These are phyloP conservation scores for Leucogyrophana mollusca DNA, from an alignment of 768 basidiomycete species.

Conservation along the genomic window DNA sequence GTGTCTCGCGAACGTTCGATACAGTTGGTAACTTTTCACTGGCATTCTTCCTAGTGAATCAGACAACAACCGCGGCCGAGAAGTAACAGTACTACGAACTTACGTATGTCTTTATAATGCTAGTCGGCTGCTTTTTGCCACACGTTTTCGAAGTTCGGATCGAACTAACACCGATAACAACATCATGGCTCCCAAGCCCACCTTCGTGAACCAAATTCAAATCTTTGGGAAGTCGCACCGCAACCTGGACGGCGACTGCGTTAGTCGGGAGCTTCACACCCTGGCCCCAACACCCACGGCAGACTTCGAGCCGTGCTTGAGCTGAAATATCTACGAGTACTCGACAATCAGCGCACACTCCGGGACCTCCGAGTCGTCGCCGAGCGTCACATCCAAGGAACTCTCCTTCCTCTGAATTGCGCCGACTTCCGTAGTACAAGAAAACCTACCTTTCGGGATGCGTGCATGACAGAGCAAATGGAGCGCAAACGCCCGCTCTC, in stretches of 20 bases:
- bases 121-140: no score
- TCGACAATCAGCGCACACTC: constrained; percentile 89
- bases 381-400: constrained; percentile 83
- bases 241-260: no score
- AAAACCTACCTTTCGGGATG: constrained; percentile 86
- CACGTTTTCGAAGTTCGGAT: no score
- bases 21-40: neutral
- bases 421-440: constrained; percentile 85
- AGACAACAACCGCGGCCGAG: no score
- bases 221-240: no score
- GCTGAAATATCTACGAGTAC: constrained; percentile 82
- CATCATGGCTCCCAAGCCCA: no score
- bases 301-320: constrained; percentile 92
- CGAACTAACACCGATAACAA: no score
- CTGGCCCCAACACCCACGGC: constrained; percentile 66
- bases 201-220: no score
- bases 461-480: constrained; percentile 81
- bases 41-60: no score
- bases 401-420: constrained; percentile 88
- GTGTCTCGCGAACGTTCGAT: neutral
- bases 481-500: constrained; percentile 94
- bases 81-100: no score
- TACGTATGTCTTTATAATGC: no score
- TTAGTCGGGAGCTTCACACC: constrained; percentile 42
- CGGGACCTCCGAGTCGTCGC: constrained; percentile 85